Evolutionary conservation across 2,329 filamentous ascomycete genomes (phyloP).

Genomic region (Neofusicoccum umdonicola): DNA sequence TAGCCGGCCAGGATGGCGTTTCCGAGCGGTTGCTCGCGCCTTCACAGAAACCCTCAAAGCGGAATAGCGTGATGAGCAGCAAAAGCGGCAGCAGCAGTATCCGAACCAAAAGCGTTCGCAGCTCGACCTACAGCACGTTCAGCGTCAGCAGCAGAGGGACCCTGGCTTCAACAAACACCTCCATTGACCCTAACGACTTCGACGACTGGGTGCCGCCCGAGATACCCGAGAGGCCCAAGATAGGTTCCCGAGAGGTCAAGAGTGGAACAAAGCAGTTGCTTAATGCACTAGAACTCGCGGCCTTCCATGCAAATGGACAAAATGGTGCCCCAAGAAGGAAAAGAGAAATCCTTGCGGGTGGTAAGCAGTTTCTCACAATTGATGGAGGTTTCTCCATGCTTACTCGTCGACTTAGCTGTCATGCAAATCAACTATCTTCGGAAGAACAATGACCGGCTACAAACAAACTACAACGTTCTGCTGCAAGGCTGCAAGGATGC

Average conservation of each 20-base stretch:
- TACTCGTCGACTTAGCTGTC: too few relatives aligned
- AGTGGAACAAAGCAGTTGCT: not conserved
- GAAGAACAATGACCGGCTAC: not conserved
- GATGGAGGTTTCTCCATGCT: too few relatives aligned
- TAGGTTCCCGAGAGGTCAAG: not conserved
- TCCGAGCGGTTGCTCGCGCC: too few relatives aligned
- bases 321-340: not conserved
- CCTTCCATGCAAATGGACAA: not conserved
- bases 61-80: too few relatives aligned
- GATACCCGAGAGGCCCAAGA: not conserved
- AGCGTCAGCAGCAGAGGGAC: not conserved
- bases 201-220: not conserved
- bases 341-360: not conserved
- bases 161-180: not conserved
- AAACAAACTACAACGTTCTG: not conserved
- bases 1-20: too few relatives aligned
- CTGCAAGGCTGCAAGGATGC: not conserved
- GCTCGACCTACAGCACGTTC: not conserved
- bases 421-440: not conserved
- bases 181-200: not conserved
- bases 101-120: not conserved
- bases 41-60: too few relatives aligned
- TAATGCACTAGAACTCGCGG: not conserved
- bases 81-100: not conserved
- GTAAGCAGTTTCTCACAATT: not conserved